Conservation (phyloP, 345 rosid species). For the Eucalyptus pauciflora region DNA sequence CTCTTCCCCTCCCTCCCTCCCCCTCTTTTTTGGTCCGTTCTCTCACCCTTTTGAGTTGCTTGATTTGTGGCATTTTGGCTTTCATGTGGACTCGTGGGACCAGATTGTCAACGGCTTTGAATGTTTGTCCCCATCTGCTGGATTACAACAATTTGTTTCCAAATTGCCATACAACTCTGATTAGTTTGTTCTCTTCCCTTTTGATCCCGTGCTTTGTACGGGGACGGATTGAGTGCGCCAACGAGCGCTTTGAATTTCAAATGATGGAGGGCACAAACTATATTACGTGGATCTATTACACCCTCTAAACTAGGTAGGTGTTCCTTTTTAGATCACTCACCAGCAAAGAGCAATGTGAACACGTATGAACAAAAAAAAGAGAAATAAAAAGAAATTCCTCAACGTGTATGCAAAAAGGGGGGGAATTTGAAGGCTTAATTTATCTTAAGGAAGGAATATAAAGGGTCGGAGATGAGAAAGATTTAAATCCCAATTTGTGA, state of each 20-base stretch:
- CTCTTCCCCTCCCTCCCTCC: background rate
- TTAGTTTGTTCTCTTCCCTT: background rate
- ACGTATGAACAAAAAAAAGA: background rate
- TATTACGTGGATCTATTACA: background rate
- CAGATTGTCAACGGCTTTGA: background rate
- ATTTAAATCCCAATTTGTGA: background rate
- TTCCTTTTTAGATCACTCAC: background rate
- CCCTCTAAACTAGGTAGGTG: background rate
- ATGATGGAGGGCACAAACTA: background rate
- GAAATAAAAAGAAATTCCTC: background rate
- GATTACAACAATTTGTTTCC: background rate
- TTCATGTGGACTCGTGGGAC: background rate
- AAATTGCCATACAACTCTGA: background rate
- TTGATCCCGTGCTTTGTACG: background rate
- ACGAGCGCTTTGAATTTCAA: background rate
- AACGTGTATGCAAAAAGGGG: background rate
- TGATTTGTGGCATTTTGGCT: conserved; percentile 1
- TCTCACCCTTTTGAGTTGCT: background rate
- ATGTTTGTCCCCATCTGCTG: background rate
- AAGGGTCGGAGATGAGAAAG: background rate
- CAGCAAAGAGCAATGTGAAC: background rate
- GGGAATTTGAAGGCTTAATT: background rate
- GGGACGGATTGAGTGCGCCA: background rate
- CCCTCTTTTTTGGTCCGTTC: background rate
- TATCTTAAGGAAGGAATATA: background rate